Evolutionary conservation across 371 early-diverging fungal genomes (phyloP).

Genomic region (Lichtheimia corymbifera): DNA sequence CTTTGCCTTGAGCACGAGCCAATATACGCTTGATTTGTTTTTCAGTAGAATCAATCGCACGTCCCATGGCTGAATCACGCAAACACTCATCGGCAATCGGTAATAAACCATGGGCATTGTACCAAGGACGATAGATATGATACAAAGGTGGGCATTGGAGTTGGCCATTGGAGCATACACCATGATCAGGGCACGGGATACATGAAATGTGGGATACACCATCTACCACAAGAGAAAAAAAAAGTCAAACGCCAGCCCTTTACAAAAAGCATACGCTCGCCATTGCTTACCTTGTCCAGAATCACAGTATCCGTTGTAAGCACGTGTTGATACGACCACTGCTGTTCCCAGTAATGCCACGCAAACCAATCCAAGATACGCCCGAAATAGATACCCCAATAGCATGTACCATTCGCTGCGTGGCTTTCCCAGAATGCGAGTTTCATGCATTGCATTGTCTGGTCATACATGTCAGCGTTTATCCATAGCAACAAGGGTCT

Average conservation of each 20-base stretch:
- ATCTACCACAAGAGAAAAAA: no score
- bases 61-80: constrained; percentile 17
- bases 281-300: background rate
- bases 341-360: background rate
- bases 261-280: no score
- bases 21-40: constrained; percentile 17
- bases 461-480: no score
- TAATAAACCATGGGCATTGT: constrained; percentile 15
- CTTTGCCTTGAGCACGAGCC: constrained; percentile 13
- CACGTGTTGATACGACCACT: constrained; percentile 4
- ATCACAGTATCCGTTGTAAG: constrained; percentile 17
- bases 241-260: no score
- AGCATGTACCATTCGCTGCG: no score
- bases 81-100: constrained; percentile 23
- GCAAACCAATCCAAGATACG: no score
- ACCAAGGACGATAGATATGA: constrained; percentile 7
- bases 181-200: constrained; percentile 23
- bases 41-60: constrained; percentile 11
- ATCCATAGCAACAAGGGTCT: background rate
- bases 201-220: background rate
- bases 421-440: no score
- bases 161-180: constrained; percentile 13
- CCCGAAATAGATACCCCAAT: no score
- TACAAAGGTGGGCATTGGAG: constrained; percentile 12
- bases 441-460: background rate